Base-by-base conservation (phyloP, 2,329 filamentous ascomycete genomes). In the Eutypa lata region DNA sequence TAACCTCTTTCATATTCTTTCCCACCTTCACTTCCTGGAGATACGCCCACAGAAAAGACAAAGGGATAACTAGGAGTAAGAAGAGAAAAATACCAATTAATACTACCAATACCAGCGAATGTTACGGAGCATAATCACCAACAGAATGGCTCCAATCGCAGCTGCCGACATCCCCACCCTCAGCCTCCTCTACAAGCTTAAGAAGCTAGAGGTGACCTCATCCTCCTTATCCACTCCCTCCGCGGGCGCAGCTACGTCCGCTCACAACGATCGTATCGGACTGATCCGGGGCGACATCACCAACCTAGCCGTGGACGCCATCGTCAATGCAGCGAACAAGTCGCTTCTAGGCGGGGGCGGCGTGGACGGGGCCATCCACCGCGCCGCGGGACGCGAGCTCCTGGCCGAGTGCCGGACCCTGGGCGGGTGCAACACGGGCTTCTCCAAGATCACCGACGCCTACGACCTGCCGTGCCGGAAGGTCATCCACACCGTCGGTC, bases 401-500 rank as follows among this genome's bases (percentile, higher is more conserved):
- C 58, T 86, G 19, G 65, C 75, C 8, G 93, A 94, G 73, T 97
- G 93, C 71, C 71, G 74, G n/a, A 79, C 69, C 0, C 77, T 97
- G 2, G 67, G 78, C 47, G 89, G 91, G 48, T 97, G 92, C 69
- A 69, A 61, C 2, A 93, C 90, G 0, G 93, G 94, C 48, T 76
- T 81, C 24, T 89, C 91, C 24, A 93, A 93, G 68, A 91, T 96
- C 64, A 97, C 94, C 0, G 69, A 74, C 35, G 93, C 85, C 8
- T 91, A 94, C 70, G 64, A 83, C 0, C 76, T 97, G 22, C 91
- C 91, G 0, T 88, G 86, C 63, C 79, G 82, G 53, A 86, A 89
- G 58, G 82, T 97, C 60, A 95, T 97, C 51, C 94, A 97, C 70
- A 84, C 94, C 18, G 93, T 97, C 3, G 94, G 94, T 0, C 94